phyloP scores from a whole-genome alignment of 164 flowering plant species.

The Nelumbo lutea region DNA sequence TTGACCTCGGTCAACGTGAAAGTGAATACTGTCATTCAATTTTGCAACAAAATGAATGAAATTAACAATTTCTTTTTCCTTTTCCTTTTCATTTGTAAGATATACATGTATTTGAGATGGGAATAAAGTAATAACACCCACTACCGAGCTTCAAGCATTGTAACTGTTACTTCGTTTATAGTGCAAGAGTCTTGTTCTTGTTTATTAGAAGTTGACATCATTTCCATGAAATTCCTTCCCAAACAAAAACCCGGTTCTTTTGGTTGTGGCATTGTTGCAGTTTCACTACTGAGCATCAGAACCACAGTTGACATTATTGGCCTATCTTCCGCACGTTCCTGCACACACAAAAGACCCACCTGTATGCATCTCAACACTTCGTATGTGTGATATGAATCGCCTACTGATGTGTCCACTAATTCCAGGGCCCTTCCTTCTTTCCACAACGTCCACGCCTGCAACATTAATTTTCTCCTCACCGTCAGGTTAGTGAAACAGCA shows the following conservation, averaged over 20 bases:
- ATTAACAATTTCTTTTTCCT: too few species aligned
- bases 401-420: constrained; percentile 17
- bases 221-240: constrained; percentile 5
- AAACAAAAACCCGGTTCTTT: constrained; percentile 27
- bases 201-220: constrained; percentile 8
- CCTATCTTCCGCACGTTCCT: constrained; percentile 23
- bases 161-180: constrained; percentile 15
- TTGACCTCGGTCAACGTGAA: too few species aligned
- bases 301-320: constrained; percentile 28
- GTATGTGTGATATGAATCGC: constrained; percentile 1
- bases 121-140: not conserved
- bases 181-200: constrained; percentile 8
- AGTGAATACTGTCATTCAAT: too few species aligned
- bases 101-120: not conserved
- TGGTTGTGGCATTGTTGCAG: constrained; percentile 17
- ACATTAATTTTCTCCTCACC: too few species aligned
- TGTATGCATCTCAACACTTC: constrained; percentile 32
- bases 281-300: constrained; percentile 23
- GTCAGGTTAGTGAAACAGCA: too few species aligned
- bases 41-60: too few species aligned
- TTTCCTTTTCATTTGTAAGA: not conserved
- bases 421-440: constrained; percentile 22
- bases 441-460: constrained; percentile 29
- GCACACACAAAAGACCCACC: constrained; percentile 31
- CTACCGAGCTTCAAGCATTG: constrained; percentile 16